These are phyloP conservation scores for Chrysanthemum seticuspe DNA, from an alignment of 129 eudicot genomes.

Conservation along the genomic window DNA sequence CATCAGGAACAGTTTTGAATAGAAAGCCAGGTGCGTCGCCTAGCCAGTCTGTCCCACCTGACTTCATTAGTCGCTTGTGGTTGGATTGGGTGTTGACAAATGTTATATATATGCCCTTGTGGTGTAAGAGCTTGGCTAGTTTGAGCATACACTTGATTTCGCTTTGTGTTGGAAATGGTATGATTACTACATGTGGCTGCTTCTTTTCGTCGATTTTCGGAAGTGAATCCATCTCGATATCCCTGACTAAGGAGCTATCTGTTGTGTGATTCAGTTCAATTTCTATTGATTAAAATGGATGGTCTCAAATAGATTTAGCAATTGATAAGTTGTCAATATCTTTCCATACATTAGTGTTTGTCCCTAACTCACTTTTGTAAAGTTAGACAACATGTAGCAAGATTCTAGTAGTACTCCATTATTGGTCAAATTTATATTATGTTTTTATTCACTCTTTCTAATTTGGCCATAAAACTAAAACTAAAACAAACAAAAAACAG, in stretches of 20 bases:
- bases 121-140: constrained; percentile 57
- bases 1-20: constrained; percentile 42
- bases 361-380: too few species aligned
- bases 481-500: too few species aligned
- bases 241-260: background rate
- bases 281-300: background rate
- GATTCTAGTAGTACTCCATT: too few species aligned
- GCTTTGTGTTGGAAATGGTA: constrained; percentile 70
- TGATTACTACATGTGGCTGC: constrained; percentile 51
- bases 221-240: constrained; percentile 14
- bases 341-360: too few species aligned
- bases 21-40: constrained; percentile 24
- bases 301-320: background rate
- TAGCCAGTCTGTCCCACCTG: constrained; percentile 16
- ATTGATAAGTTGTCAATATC: too few species aligned
- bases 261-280: background rate
- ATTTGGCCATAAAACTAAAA: too few species aligned
- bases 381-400: too few species aligned
- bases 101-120: constrained; percentile 46
- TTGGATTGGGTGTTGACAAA: constrained; percentile 48
- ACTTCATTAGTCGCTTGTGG: constrained; percentile 27
- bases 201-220: background rate
- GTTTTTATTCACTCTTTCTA: too few species aligned
- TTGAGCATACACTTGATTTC: constrained; percentile 73
- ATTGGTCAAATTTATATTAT: too few species aligned